These are phyloP conservation scores for Pholiota conissans DNA, from an alignment of 768 basidiomycete genomes.

Conservation along the genomic window DNA sequence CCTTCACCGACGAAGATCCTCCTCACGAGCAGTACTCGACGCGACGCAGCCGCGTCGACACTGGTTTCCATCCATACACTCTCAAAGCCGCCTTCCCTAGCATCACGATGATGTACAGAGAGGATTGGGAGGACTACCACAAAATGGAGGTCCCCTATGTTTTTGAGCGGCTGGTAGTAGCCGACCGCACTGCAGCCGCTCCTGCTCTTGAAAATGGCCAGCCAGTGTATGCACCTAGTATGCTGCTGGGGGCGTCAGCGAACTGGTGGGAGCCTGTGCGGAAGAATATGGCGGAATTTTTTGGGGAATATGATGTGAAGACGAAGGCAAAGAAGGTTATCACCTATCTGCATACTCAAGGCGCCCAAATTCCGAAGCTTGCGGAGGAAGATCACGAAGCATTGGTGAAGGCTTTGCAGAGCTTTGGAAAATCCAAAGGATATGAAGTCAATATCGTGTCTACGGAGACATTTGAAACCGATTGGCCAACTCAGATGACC, in stretches of 20 bases:
- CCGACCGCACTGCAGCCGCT: slow-evolving; percentile 70
- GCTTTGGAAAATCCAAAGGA: slow-evolving; percentile 49
- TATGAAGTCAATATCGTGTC: slow-evolving; percentile 59
- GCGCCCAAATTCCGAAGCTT: slow-evolving; percentile 49
- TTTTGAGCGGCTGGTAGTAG: slow-evolving; percentile 74
- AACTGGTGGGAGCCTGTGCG: slow-evolving; percentile 74
- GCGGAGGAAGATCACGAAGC: slow-evolving; percentile 54
- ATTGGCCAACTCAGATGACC: slow-evolving; percentile 63
- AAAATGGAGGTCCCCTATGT: slow-evolving; percentile 70
- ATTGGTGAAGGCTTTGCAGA: slow-evolving; percentile 56
- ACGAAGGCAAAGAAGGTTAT: slow-evolving; percentile 34
- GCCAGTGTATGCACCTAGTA: slow-evolving; percentile 44
- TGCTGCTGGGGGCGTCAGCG: slow-evolving; percentile 43
- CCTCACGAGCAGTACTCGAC: slow-evolving; percentile 34
- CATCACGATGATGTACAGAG: slow-evolving; percentile 61
- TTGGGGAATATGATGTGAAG: slow-evolving; percentile 32
- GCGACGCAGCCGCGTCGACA: slow-evolving; percentile 48
- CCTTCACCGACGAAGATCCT: slow-evolving; percentile 51
- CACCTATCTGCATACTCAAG: slow-evolving; percentile 49
- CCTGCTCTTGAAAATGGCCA: slow-evolving; percentile 25
- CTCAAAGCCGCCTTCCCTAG: slow-evolving; percentile 74
- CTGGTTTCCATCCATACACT: slow-evolving; percentile 73
- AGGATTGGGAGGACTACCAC: slow-evolving; percentile 79
- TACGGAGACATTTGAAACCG: slow-evolving; percentile 43
- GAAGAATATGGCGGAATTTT: slow-evolving; percentile 39